Evolutionary conservation across 768 basidiomycete species (phyloP).

Genomic region (Agaricus blazei): DNA sequence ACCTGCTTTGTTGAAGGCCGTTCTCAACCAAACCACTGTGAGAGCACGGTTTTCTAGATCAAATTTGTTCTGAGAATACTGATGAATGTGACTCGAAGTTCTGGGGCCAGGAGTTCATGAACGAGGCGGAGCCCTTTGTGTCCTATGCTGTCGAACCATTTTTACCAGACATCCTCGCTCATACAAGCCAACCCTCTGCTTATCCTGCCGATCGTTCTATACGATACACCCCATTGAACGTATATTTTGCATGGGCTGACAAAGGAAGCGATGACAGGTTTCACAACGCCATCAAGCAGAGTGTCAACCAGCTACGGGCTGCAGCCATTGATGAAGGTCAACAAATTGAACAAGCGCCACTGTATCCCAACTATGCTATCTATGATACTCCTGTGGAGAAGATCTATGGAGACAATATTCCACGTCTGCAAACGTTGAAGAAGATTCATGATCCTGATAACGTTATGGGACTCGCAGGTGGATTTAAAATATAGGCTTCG

Average conservation of each 20-base stretch:
- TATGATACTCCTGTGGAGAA: slow-evolving; percentile 41
- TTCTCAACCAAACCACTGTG: slow-evolving; percentile 39
- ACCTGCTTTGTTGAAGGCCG: slow-evolving; percentile 29
- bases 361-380: slow-evolving; percentile 62
- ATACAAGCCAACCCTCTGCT: slow-evolving; percentile 33
- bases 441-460: slow-evolving; percentile 46
- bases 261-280: slow-evolving; percentile 35
- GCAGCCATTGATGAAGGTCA: slow-evolving; percentile 37
- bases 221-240: slow-evolving; percentile 40
- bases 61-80: neutral
- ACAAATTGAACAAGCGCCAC: slow-evolving; percentile 25
- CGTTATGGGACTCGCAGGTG: slow-evolving; percentile 68
- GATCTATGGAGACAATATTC: slow-evolving; percentile 49
- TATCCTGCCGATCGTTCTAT: slow-evolving; percentile 39
- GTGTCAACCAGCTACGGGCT: slow-evolving; percentile 32
- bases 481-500: slow-evolving; percentile 43
- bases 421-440: slow-evolving; percentile 34
- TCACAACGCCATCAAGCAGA: slow-evolving; percentile 33
- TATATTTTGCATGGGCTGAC: slow-evolving; percentile 40
- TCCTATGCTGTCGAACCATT: slow-evolving; percentile 51
- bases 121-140: slow-evolving; percentile 24
- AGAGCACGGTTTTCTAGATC: neutral
- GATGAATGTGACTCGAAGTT: slow-evolving; percentile 25
- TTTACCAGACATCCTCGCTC: slow-evolving; percentile 34
- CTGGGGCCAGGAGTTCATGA: slow-evolving; percentile 32